Percentiles rank a stretch among this genome's conserved stretches.
Evolutionary conservation across 1,139 yeast species (phyloP).

Genomic region (Starmera stellimalicola): DNA sequence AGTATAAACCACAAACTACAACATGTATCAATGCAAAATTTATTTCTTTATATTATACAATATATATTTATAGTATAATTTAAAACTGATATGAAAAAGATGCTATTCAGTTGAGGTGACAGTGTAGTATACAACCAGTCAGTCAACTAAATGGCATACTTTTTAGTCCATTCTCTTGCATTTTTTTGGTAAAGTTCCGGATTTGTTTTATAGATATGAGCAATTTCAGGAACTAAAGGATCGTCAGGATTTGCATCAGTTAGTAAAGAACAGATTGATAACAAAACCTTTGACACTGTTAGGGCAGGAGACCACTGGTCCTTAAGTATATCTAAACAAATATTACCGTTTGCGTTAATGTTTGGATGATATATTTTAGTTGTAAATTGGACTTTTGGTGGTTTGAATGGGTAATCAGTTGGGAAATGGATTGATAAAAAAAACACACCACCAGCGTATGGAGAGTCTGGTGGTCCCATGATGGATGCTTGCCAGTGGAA

Average conservation of each 20-base stretch:
- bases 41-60: no score
- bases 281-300: conserved; percentile 79
- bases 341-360: conserved; percentile 81
- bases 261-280: conserved; percentile 81
- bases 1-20: no score
- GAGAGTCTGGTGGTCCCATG: conserved; percentile 93
- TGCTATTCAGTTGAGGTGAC: no score
- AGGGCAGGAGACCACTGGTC: conserved; percentile 92
- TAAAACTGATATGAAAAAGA: no score
- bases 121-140: no score
- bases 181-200: conserved; percentile 92
- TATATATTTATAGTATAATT: no score
- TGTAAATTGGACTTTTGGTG: conserved; percentile 85
- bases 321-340: conserved; percentile 75
- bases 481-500: conserved; percentile 97
- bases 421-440: conserved; percentile 90
- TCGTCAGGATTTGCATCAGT: conserved; percentile 99
- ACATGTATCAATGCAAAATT: no score
- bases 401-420: conserved; percentile 90
- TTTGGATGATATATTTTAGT: conserved; percentile 89
- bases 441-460: conserved; percentile 90
- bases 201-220: conserved; percentile 93
- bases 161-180: conserved; percentile 98
- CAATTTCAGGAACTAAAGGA: conserved; percentile 97
- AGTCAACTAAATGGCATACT: conserved; percentile 85